phyloP scores from a whole-genome alignment of 1,284 basidiomycete species.

The Takashimella koratensis region DNA sequence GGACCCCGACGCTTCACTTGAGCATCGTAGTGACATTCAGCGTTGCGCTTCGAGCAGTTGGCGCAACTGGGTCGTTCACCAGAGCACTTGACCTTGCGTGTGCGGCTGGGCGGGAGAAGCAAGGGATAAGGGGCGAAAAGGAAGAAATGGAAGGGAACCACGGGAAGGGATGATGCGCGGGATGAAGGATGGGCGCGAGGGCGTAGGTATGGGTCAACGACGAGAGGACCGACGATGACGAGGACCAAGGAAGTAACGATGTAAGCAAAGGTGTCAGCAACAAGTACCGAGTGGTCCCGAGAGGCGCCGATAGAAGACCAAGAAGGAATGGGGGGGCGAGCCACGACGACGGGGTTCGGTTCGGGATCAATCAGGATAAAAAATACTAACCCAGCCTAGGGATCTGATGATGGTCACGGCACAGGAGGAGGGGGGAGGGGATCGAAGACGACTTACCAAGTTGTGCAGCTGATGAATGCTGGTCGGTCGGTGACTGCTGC shows the following conservation, averaged over 20 bases:
- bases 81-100: conserved; percentile 20
- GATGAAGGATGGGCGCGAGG: too few species aligned
- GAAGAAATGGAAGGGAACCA: too few species aligned
- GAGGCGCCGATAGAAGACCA: too few species aligned
- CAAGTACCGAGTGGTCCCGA: not conserved
- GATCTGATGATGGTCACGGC: too few species aligned
- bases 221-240: not conserved
- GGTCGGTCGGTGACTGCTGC: not conserved
- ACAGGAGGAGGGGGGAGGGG: too few species aligned
- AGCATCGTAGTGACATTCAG: conserved; percentile 15
- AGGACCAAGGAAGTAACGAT: not conserved
- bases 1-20: conserved; percentile 17
- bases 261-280: not conserved
- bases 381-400: too few species aligned
- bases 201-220: too few species aligned
- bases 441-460: not conserved
- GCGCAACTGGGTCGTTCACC: conserved; percentile 15
- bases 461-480: not conserved
- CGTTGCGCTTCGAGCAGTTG: conserved; percentile 15
- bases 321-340: too few species aligned
- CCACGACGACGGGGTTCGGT: too few species aligned
- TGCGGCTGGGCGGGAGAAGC: conserved; percentile 6
- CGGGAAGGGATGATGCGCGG: too few species aligned
- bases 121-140: not conserved
- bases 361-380: too few species aligned